phyloP scores from a whole-genome alignment of 208 protist genomes.

The Trypanosoma vivax region DNA sequence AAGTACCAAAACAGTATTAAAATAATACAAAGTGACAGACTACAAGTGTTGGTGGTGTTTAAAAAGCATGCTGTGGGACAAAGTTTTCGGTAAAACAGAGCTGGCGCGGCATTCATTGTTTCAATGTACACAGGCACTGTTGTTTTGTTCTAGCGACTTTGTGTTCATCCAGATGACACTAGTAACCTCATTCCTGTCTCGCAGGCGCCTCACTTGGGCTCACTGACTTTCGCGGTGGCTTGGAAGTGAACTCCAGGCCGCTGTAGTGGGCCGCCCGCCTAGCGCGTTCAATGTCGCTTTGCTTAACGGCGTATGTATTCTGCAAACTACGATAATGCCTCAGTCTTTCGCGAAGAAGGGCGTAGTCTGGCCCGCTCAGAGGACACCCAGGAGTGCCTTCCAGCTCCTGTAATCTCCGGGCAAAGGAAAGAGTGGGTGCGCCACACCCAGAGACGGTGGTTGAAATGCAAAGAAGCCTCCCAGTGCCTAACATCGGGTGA shows the following conservation, averaged over 20 bases:
- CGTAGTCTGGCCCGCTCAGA: conserved; percentile 50
- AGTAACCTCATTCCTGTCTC: too few relatives aligned
- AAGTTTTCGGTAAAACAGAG: too few relatives aligned
- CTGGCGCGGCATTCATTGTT: too few relatives aligned
- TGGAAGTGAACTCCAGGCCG: conserved; percentile 79
- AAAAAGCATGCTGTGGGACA: too few relatives aligned
- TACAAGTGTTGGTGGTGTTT: too few relatives aligned
- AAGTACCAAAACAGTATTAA: too few relatives aligned
- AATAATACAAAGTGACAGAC: too few relatives aligned
- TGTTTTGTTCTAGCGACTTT: too few relatives aligned
- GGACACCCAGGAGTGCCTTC: conserved; percentile 17
- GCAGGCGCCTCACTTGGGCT: not conserved
- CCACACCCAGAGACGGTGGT: conserved; percentile 1
- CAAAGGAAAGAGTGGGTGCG: conserved; percentile 23
- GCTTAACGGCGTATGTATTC: conserved; percentile 76
- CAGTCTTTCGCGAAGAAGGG: conserved; percentile 52
- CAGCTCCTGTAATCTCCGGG: conserved; percentile 29
- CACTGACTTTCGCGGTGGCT: conserved; percentile 21
- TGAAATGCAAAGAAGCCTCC: not conserved
- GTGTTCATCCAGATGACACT: too few relatives aligned
- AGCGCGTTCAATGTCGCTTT: conserved; percentile 76
- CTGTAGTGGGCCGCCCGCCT: conserved; percentile 69
- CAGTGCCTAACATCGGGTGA: not conserved
- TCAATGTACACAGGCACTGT: too few relatives aligned
- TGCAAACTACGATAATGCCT: conserved; percentile 60